phyloP scores from a whole-genome alignment of 192 early-diverging fungal species.

The Piromyces sp. region DNA sequence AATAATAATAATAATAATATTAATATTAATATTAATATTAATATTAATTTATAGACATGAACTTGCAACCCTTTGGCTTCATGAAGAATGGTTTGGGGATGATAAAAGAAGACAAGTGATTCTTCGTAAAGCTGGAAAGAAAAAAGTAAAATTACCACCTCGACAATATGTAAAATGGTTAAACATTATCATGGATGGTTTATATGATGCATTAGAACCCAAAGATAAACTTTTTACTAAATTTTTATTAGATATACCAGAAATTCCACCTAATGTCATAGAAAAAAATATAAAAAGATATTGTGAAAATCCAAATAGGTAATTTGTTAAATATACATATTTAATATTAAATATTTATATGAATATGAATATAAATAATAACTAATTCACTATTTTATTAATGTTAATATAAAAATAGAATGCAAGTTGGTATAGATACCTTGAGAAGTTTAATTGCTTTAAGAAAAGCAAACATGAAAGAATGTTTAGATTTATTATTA shows the following conservation, averaged over 20 bases:
- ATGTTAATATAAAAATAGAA: too few species aligned
- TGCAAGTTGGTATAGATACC: constrained; percentile 34
- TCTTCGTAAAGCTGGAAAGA: not conserved
- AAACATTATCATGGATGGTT: not conserved
- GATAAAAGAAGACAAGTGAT: not conserved
- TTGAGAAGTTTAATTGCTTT: constrained; percentile 36
- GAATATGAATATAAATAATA: too few species aligned
- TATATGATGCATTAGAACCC: constrained; percentile 28
- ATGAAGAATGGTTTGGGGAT: constrained; percentile 39
- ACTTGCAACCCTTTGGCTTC: constrained; percentile 52
- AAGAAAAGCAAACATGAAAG: constrained; percentile 30
- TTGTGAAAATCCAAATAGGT: constrained; percentile 44
- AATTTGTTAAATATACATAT: too few species aligned
- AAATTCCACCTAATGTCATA: constrained; percentile 38
- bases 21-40: too few species aligned
- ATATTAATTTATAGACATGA: constrained; percentile 20
- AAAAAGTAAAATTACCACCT: not conserved
- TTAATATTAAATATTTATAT: too few species aligned
- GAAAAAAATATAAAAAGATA: constrained; percentile 34
- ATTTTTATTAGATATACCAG: constrained; percentile 60
- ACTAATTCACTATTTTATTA: too few species aligned
- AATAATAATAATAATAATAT: too few species aligned
- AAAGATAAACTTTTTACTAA: constrained; percentile 55
- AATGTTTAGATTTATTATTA: constrained; percentile 33
- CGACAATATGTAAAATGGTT: not conserved